Base-by-base conservation (phyloP, 139 green algal species). In the Chloropicon primus region DNA sequence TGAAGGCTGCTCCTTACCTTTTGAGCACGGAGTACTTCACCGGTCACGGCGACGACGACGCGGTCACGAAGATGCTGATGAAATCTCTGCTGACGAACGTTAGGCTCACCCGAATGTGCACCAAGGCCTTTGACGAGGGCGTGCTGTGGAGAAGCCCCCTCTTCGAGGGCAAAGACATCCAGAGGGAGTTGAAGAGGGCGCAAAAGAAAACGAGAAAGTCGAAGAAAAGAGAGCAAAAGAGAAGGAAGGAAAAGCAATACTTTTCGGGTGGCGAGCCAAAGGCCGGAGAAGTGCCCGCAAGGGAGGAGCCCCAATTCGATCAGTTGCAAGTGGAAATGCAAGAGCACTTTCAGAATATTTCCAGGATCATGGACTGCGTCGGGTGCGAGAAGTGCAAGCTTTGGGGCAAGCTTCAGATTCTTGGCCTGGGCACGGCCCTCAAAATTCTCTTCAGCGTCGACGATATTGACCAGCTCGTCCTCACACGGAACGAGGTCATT, bases 351-450 rank as follows among this genome's bases (percentile, higher is more conserved):
- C 89, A 89, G 2, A 97, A 97, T 85, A 97, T 98, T 81, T 97
- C 91, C 21, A 84, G 75, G 22, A 86, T 97, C 73, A 99, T 99
- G 94, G 94, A 98, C 88, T 99, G 95, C 82, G 93, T 99, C 26
- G 93, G 94, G 22, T 98, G 95, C 79, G 93, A 99, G 80, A 98
- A 98, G 82, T 99, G 95, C 91, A 97, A 96, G 87, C 90, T 99
- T 54, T 98, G 94, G 94, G 95, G 94, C 77, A 99, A 99, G 90
- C 88, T 99, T 78, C 94, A 98, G 84, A 90, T 96, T 23, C 84
- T 98, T 28, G 95, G 89, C 87, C 21, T 75, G 72, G 72, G 72
- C 17, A 75, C 72, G 10, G 72, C 72, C 72, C 72, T 75, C 5
- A 79, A 73, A 82, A 29, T 1, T 2, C 24, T 75, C 2, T 76